Evolutionary conservation across 1,284 basidiomycete genomes (phyloP).

Genomic region (Marasmius oreades): DNA sequence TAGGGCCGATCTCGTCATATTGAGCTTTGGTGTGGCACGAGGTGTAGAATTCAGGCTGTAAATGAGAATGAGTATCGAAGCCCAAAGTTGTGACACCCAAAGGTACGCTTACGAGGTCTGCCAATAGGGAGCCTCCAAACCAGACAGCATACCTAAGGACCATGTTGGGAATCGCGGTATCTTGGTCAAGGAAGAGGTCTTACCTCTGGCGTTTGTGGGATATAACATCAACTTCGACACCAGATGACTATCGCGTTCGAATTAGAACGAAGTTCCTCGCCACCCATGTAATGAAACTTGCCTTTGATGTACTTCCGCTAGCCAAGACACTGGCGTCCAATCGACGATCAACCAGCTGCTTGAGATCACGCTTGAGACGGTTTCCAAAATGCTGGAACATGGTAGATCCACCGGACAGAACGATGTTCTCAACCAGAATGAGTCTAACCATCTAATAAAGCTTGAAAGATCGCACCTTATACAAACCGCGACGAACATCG

Average conservation of each 20-base stretch:
- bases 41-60: conserved; percentile 93
- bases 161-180: not conserved
- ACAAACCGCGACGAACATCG: conserved; percentile 89
- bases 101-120: conserved; percentile 69
- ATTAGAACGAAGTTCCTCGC: conserved; percentile 6
- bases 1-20: conserved; percentile 96
- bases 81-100: conserved; percentile 11
- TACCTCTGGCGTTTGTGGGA: conserved; percentile 96
- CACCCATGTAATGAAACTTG: conserved; percentile 28
- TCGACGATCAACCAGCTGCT: conserved; percentile 89
- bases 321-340: conserved; percentile 76
- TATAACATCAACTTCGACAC: conserved; percentile 96
- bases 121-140: conserved; percentile 95
- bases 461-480: conserved; percentile 66
- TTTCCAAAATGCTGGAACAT: conserved; percentile 99
- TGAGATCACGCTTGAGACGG: conserved; percentile 92
- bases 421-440: conserved; percentile 64
- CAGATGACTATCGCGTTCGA: conserved; percentile 66
- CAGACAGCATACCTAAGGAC: conserved; percentile 84
- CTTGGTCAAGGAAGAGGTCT: conserved; percentile 13
- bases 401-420: conserved; percentile 91
- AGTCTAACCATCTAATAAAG: conserved; percentile 5
- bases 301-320: conserved; percentile 77
- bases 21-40: conserved; percentile 97
- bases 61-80: not conserved